These are phyloP conservation scores for Termitomyces sp. DNA, from an alignment of 768 basidiomycete species.

Conservation along the genomic window DNA sequence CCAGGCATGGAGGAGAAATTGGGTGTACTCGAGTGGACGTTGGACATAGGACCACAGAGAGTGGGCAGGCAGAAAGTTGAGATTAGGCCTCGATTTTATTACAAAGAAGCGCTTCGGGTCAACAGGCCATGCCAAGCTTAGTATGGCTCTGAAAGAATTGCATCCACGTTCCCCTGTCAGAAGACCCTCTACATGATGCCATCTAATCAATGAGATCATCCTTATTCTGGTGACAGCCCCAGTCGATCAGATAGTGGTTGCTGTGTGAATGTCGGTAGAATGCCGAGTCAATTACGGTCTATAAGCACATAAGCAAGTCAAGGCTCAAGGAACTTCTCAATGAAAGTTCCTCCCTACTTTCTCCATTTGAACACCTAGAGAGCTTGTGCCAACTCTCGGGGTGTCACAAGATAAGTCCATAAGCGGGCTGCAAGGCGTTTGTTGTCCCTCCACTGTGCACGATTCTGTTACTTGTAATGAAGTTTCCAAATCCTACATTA, in stretches of 20 bases:
- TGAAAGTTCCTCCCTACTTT: not conserved
- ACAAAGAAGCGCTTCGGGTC: conserved; percentile 6
- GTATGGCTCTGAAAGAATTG: conserved; percentile 11
- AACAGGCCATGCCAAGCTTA: conserved; percentile 10
- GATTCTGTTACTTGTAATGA: not conserved
- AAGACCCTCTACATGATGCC: conserved; percentile 9
- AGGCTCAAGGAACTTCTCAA: not conserved
- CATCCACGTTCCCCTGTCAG: conserved; percentile 15
- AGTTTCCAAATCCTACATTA: not conserved
- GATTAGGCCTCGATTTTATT: conserved; percentile 8
- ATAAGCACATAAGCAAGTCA: not conserved
- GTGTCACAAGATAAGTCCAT: conserved; percentile 1
- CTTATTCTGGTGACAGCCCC: not conserved
- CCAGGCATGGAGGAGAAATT: not conserved
- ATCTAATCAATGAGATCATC: conserved; percentile 14
- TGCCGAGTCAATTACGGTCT: not conserved
- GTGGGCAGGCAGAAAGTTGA: conserved; percentile 6
- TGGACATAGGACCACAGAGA: conserved; percentile 2
- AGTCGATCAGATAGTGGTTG: not conserved
- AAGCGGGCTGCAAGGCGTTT: not conserved
- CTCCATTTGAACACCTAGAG: conserved; percentile 1
- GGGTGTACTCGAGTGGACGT: conserved; percentile 1
- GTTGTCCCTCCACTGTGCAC: not conserved
- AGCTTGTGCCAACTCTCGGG: conserved; percentile 5
- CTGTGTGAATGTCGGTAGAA: not conserved